phyloP scores from a whole-genome alignment of 164 flowering plant species.

The Stephania yunnanensis region DNA sequence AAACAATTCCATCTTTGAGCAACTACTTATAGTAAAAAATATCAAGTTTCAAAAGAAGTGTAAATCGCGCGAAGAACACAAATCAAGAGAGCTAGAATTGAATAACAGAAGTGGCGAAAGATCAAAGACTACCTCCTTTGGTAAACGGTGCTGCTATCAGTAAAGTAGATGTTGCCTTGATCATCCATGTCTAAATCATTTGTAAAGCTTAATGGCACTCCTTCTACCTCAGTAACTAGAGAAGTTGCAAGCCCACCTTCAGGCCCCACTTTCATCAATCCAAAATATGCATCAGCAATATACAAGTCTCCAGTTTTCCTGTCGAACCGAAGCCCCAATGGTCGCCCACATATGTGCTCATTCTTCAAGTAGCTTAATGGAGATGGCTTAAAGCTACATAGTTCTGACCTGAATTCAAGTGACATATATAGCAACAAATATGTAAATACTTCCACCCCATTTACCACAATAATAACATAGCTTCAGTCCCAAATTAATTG shows the following conservation, averaged over 20 bases:
- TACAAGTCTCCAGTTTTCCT: slow-evolving; percentile 84
- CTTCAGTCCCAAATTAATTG: no score
- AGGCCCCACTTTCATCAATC: slow-evolving; percentile 87
- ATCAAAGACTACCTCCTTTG: slow-evolving; percentile 58
- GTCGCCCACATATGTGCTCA: slow-evolving; percentile 95
- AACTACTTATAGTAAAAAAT: no score
- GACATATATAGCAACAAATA: background rate
- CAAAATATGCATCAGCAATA: slow-evolving; percentile 97
- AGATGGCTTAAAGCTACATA: slow-evolving; percentile 68
- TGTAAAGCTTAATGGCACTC: slow-evolving; percentile 71
- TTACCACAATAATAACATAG: no score
- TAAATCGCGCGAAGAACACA: no score
- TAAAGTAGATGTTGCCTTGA: slow-evolving; percentile 82
- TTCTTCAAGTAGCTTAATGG: slow-evolving; percentile 55
- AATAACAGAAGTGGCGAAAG: background rate
- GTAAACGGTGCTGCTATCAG: slow-evolving; percentile 79
- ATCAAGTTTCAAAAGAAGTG: no score
- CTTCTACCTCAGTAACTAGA: slow-evolving; percentile 71
- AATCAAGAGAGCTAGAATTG: background rate
- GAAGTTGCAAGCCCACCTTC: slow-evolving; percentile 85
- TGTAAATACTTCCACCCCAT: no score
- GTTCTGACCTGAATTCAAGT: slow-evolving; percentile 39
- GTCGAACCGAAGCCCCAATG: slow-evolving; percentile 83
- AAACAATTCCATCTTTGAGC: no score
- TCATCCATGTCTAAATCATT: slow-evolving; percentile 90